phyloP scores from a whole-genome alignment of 805 yeast genomes.

The Wickerhamomyces rabaulensis region DNA sequence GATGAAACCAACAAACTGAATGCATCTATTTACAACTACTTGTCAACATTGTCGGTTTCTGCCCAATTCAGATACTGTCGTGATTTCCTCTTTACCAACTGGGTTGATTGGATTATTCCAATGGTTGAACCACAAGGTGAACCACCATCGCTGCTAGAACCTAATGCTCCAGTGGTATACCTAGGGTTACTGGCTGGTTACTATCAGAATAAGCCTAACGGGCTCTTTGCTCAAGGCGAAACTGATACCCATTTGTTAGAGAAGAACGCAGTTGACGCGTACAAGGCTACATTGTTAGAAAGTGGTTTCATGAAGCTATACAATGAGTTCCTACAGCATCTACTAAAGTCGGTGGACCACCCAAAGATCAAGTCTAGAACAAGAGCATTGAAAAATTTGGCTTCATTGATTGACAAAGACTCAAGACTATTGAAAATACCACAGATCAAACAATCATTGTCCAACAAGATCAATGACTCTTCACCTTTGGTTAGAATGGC shows the following conservation, averaged over 20 bases:
- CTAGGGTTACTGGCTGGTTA: neutral
- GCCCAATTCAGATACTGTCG: neutral
- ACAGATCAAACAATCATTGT: constrained; percentile 46
- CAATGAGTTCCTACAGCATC: constrained; percentile 45
- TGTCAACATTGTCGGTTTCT: neutral
- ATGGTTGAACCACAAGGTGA: neutral
- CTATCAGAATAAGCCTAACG: constrained; percentile 4
- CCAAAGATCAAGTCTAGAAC: constrained; percentile 49
- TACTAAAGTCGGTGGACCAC: constrained; percentile 44
- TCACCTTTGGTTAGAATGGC: constrained; percentile 77
- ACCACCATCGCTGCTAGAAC: neutral
- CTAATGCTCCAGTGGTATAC: neutral
- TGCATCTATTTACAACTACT: constrained; percentile 3
- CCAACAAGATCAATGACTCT: constrained; percentile 46
- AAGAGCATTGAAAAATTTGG: constrained; percentile 60
- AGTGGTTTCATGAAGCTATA: constrained; percentile 30
- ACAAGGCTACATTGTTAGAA: constrained; percentile 4
- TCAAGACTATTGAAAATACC: constrained; percentile 44
- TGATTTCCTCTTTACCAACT: constrained; percentile 15
- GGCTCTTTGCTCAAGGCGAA: neutral
- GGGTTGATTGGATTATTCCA: constrained; percentile 11
- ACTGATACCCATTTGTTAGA: neutral
- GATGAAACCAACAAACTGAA: neutral
- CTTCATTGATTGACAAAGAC: constrained; percentile 49
- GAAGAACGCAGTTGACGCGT: neutral